Evolutionary conservation across 306 rosid species (phyloP), one percentile per base, ranked within the genome.

Genomic region (Pterocarpus santalinus): DNA sequence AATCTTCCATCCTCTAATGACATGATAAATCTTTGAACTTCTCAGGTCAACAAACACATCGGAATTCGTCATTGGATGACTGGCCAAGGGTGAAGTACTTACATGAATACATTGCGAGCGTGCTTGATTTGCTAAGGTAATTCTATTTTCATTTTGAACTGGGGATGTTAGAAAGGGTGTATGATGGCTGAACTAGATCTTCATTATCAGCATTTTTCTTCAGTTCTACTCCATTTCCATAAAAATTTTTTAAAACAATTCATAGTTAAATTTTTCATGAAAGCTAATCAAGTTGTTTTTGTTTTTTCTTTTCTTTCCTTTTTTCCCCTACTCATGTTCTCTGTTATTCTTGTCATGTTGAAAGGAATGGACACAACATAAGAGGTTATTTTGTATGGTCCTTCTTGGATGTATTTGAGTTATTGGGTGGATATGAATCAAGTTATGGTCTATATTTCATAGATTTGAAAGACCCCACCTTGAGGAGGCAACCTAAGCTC

Each of bases 351-450:
- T 82, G 65, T 33, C 56, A 33, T 11, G 2, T 2, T 73, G 15
- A 47, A 28, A 91, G 90, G 85, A 83, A 85, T 60, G 93, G 93
- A 70, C 79, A 87, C 12, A 77, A 91, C 5, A 16, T 82, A 28
- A 86, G 73, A 78, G 91, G 90, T 32, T 89, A 89, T 55, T 87
- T 91, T 36, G 36, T 44, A 3, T 89, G 93, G 95, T 85, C 93
- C 4, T 73, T 89, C 36, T 5, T 86, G 68, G 93, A 89, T 49
- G 22, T 72, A 3, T 65, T 81, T 2, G 92, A 91, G 82, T 4
- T 88, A 41, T 14, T 87, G 36, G 73, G 5, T 35, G 87, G 93
- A 62, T 81, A 71, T 51, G 38, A 55, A 52, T 43, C 73, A 1
- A 47, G 88, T 33, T 91, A 8, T 30, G 91, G 91, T 60, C 60